Base-by-base conservation (phyloP, 2,329 filamentous ascomycete genomes). In the Talaromyces sp. region DNA sequence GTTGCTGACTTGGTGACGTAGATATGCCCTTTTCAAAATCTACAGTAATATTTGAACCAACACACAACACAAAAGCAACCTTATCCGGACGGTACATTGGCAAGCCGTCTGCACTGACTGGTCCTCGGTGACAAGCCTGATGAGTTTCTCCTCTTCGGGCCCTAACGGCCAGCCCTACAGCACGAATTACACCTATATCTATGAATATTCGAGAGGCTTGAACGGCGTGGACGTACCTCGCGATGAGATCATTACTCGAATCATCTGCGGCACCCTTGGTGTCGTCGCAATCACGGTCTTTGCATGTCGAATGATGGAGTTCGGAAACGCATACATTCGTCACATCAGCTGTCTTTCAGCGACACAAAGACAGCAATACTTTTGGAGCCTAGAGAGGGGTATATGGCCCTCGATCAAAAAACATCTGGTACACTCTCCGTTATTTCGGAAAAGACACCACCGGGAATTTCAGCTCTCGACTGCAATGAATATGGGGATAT, bases 361-460 rank as follows among this genome's bases (percentile, higher is more conserved):
- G 17, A 75, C 68, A 39, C 69, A 71, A 58, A 69, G 70, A 33
- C 75, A 81, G 63, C 81, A 83, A 67, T 75, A 72, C 35, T 83
- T 79, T 68, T 83, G 81, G 78, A 77, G 77, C 19, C 68, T 77
- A 43, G 80, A 83, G 67, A 73, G 76, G 31, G 66, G 66, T 15
- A 69, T 75, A 63, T 83, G 81, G 80, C 69, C 79, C 8, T 75
- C 72, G 49, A 69, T 81, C 54, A 83, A 83, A 73, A 83, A 80
- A 61, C 73, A 83, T 63, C 19, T 83, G 11, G 67, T 83, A 6
- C 83, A 82, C 73, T 89, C 92, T 1, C 92, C 92, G 6, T 78
- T 96, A 19, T 86, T 88, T 72, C 84, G 84, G 63, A 91, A 91
- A 73, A 85, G 91, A 72, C 92, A 95, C 78, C 95, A 95, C 72